Percentiles rank a stretch among this genome's conserved stretches.
Evolutionary conservation across 805 yeast genomes (phyloP).

Genomic region (Ogataea naganishii): DNA sequence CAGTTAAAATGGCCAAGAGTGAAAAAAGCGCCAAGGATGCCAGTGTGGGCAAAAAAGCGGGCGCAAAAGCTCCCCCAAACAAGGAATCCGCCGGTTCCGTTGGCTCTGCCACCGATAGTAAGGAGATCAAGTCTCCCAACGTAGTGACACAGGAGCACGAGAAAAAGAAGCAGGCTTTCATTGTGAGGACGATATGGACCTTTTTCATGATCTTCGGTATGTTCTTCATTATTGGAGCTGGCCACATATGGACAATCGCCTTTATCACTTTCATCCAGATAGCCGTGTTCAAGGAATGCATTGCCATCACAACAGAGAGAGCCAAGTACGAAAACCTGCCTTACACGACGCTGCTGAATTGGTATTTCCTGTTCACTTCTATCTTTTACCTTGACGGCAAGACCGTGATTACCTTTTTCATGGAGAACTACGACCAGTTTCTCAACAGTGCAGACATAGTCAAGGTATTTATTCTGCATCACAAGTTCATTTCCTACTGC

Average conservation of each 20-base stretch:
- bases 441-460: constrained; percentile 11
- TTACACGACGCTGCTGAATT: constrained; percentile 72
- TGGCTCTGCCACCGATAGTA: too few species aligned
- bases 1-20: too few species aligned
- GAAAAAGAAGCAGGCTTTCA: constrained; percentile 71
- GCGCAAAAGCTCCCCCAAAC: too few species aligned
- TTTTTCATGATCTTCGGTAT: constrained; percentile 79
- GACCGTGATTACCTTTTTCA: constrained; percentile 62
- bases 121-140: background rate
- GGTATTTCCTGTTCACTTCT: constrained; percentile 88
- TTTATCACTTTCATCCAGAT: constrained; percentile 69
- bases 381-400: constrained; percentile 87
- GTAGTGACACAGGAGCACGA: constrained; percentile 33
- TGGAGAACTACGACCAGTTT: constrained; percentile 7
- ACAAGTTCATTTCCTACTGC: constrained; percentile 75
- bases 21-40: too few species aligned
- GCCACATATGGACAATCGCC: constrained; percentile 74
- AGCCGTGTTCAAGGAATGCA: constrained; percentile 85
- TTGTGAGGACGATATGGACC: constrained; percentile 89
- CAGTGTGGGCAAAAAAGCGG: too few species aligned
- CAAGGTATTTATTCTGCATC: constrained; percentile 41
- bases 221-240: constrained; percentile 64
- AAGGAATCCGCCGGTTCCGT: too few species aligned
- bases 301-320: constrained; percentile 66
- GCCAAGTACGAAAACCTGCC: constrained; percentile 82